These are phyloP conservation scores for Stephanodiscus minutulus DNA, from an alignment of 108 stramenopile species.

Conservation along the genomic window DNA sequence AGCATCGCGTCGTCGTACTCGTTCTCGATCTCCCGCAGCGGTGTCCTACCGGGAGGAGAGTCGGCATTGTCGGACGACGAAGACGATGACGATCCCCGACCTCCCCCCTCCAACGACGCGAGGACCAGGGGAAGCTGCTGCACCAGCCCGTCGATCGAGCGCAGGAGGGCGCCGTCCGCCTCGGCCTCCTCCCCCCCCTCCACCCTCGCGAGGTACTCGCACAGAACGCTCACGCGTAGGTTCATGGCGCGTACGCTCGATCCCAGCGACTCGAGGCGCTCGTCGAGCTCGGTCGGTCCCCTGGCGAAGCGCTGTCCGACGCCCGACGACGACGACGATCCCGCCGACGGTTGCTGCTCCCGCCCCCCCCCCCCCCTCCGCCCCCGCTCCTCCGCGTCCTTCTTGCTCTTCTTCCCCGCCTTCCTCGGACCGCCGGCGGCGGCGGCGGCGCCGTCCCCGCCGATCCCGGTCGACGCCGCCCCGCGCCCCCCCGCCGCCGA, in stretches of 20 bases:
- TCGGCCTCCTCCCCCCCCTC: slow-evolving; percentile 29
- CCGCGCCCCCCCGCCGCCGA: background rate
- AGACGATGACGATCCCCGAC: background rate
- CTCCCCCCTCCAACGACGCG: slow-evolving; percentile 42
- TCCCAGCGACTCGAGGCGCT: slow-evolving; percentile 27
- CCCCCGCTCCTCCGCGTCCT: slow-evolving; percentile 6
- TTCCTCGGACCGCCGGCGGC: background rate
- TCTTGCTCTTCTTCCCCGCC: slow-evolving; percentile 18
- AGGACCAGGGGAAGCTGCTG: slow-evolving; percentile 39
- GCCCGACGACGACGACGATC: slow-evolving; percentile 3
- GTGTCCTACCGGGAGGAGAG: slow-evolving; percentile 1
- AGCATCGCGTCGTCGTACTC: slow-evolving; percentile 55
- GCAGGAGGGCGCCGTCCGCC: slow-evolving; percentile 35
- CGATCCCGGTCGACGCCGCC: background rate
- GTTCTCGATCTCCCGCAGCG: slow-evolving; percentile 37
- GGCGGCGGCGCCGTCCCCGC: no score
- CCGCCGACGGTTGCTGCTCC: slow-evolving; percentile 7
- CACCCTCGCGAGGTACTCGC: slow-evolving; percentile 51
- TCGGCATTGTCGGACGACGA: background rate
- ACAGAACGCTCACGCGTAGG: slow-evolving; percentile 58
- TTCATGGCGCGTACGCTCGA: slow-evolving; percentile 61
- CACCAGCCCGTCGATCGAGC: slow-evolving; percentile 48
- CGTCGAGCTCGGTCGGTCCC: slow-evolving; percentile 44
- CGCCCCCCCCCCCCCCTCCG: background rate
- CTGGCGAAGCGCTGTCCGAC: slow-evolving; percentile 20